phyloP scores from a whole-genome alignment of 768 basidiomycete genomes.

The Naganishia antarctica region DNA sequence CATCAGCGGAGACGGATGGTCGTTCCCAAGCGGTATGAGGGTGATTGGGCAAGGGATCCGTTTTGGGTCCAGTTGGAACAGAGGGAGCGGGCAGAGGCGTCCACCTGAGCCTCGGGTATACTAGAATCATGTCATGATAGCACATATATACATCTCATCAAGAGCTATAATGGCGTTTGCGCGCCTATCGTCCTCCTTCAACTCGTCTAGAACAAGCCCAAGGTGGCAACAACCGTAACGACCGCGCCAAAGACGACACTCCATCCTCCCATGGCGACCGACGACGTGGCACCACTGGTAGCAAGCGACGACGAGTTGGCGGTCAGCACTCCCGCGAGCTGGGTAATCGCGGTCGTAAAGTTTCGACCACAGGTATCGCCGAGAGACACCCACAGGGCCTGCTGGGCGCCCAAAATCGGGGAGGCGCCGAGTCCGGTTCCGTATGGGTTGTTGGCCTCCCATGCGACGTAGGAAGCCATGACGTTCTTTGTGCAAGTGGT shows the following conservation, averaged over 20 bases:
- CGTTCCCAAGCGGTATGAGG: slow-evolving; percentile 28
- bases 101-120: too few relatives aligned
- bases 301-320: slow-evolving; percentile 3
- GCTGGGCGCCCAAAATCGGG: slow-evolving; percentile 63
- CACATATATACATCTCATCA: too few relatives aligned
- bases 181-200: background rate
- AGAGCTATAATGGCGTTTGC: too few relatives aligned
- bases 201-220: slow-evolving; percentile 7
- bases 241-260: slow-evolving; percentile 2
- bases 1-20: slow-evolving; percentile 31
- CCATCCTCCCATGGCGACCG: slow-evolving; percentile 13
- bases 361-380: slow-evolving; percentile 61
- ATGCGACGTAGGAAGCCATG: slow-evolving; percentile 69
- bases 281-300: background rate
- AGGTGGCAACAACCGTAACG: background rate
- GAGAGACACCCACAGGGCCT: slow-evolving; percentile 62
- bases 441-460: slow-evolving; percentile 67
- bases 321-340: slow-evolving; percentile 38
- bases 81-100: background rate
- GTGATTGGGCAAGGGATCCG: slow-evolving; percentile 34
- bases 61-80: slow-evolving; percentile 34
- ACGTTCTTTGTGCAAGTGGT: slow-evolving; percentile 55
- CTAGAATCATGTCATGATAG: too few relatives aligned
- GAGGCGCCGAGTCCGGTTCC: slow-evolving; percentile 67
- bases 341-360: slow-evolving; percentile 55